Evolutionary conservation across 306 rosid genomes (phyloP), one percentile per base, ranked within the genome.

Genomic region (Casuarina cunninghamiana): DNA sequence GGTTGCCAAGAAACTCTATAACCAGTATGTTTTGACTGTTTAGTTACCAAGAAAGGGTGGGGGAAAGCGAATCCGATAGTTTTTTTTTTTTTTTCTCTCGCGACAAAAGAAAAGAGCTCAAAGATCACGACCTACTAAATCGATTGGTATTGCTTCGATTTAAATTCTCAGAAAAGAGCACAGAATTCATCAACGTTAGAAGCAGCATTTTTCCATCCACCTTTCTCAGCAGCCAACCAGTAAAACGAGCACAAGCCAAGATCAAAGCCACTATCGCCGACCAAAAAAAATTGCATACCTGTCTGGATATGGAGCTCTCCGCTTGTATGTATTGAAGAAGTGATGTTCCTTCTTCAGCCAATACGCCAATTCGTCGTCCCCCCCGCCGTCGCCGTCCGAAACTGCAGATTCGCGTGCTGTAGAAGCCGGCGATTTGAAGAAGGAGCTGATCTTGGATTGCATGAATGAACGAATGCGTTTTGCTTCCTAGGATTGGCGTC

Each of bases 361-460:
- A 55, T 72, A 72, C 43, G 84, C 72, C 68, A 94, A 80, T 53
- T 84, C 86, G 37, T 78, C 83, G 17, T 85, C 77, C 5, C 55
- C 81, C 5, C 51, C 81, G 17, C 5, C 53, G 72, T 55, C 3
- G 37, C 65, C 16, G 2, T 45, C 79, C 12, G 37, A 5, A 65
- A 81, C 13, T 12, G 83, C 35, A 19, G 85, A 80, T 51, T 46
- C 53, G 54, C 77, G 61, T 10, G 58, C 72, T 51, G 75, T 60
- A 61, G 81, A 71, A 53, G 86, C 74, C 50, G 85, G 65, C 37
- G 79, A 69, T 81, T 81, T 89, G 89, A 92, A 94, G 90, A 90
- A 92, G 45, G 85, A n/a, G 35, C 73, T 86, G 85, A 94, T 92
- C 80, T 86, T 92, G 54, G 92, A 81, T 75, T 91, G 97, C 95